Evolutionary conservation across 2,329 filamentous ascomycete genomes (phyloP), one percentile per base, ranked within the genome.

Genomic region (Aspergillus niger): DNA sequence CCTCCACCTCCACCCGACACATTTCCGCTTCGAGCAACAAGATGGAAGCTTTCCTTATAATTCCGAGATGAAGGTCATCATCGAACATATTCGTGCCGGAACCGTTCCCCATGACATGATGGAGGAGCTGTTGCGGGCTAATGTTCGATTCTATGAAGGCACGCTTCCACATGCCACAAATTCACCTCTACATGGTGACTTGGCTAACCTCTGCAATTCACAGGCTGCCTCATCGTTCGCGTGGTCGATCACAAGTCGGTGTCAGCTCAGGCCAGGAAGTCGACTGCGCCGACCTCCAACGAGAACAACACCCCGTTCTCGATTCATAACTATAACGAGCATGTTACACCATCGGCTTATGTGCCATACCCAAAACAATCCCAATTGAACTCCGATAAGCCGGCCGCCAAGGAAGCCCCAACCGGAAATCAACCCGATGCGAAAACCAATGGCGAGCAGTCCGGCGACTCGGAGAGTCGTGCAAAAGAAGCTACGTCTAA

Each of bases 21-120:
- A 97, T 77, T 98, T 97, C 73, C 87, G 90, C 60, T 96, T 99
- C 78, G 94, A 98, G 68, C 88, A 92, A 69, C 94, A 97, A 76
- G 92, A 97, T 75, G 91, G 93, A 71, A 94, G 91, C 72, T 97
- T 97, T 69, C 85, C 86, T 5, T 98, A 98, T 77, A 91, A 91
- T 70, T 97, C 92, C 20, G 92, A 95, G 24, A 97, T 98, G 93
- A 87, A 85, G 68, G 78, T 91, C 67, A 81, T 91, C 53, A 81
- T 97, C 39, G 88, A 96, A 66, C 92, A 97, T 74, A 76, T 98
- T 49, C 85, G 85, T 65, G 81, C 80, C 44, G 86, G 89, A 59
- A 96, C 91, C 0, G 82, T 99, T 38, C 95, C 95, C 1, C 92
- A 97, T 76, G 92, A 97, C 68, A 86, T 98, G 73, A 80, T 98